Evolutionary conservation across 78 protist species (phyloP).

Genomic region (Dictyostelium citrinum): DNA sequence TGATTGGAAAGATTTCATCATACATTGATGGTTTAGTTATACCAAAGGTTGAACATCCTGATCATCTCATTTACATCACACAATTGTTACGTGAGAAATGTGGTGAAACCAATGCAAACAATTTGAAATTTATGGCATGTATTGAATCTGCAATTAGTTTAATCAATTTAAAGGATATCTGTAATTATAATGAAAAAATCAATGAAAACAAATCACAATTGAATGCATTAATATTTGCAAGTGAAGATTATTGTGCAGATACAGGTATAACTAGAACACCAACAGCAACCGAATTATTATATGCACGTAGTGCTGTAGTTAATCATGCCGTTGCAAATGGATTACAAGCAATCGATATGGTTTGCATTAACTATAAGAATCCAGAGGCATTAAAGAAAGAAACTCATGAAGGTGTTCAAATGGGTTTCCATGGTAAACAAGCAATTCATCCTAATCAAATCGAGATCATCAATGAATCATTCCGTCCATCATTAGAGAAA

Average conservation of each 20-base stretch:
- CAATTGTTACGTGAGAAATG: neutral
- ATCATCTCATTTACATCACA: slow-evolving; percentile 34
- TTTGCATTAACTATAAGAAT: slow-evolving; percentile 76
- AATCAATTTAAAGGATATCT: slow-evolving; percentile 42
- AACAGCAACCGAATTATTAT: slow-evolving; percentile 33
- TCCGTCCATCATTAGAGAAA: slow-evolving; percentile 52
- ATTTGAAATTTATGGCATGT: slow-evolving; percentile 41
- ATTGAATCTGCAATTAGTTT: slow-evolving; percentile 67
- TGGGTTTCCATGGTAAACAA: slow-evolving; percentile 83
- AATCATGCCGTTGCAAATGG: slow-evolving; percentile 73
- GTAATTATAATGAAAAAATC: neutral
- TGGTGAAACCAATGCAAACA: neutral
- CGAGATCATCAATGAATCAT: slow-evolving; percentile 49
- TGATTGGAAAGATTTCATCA: neutral
- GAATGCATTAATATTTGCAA: slow-evolving; percentile 73
- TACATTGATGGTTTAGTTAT: slow-evolving; percentile 73
- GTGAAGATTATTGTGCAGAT: slow-evolving; percentile 81
- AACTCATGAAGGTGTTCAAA: slow-evolving; percentile 46
- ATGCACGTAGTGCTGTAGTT: slow-evolving; percentile 63
- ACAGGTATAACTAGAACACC: slow-evolving; percentile 80
- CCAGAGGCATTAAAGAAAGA: slow-evolving; percentile 28
- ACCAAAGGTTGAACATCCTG: slow-evolving; percentile 72
- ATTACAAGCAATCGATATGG: slow-evolving; percentile 81
- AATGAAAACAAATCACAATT: neutral
- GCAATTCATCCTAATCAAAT: slow-evolving; percentile 84